phyloP scores from a whole-genome alignment of 1,284 basidiomycete species.

The Ustilago cynodontis region DNA sequence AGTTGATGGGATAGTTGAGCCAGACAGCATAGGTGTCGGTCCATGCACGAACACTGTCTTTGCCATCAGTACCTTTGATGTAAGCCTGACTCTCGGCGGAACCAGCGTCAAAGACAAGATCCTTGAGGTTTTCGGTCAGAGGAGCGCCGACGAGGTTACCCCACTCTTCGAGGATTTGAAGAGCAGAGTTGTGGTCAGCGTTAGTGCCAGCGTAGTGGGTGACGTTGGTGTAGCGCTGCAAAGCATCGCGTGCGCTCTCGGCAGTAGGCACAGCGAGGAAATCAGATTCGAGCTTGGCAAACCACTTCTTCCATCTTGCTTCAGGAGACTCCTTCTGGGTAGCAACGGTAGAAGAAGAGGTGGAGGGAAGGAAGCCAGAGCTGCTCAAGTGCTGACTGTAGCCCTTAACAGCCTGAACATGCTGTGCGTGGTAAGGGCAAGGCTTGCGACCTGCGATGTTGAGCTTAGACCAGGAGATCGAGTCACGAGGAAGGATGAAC shows the following conservation, averaged over 20 bases:
- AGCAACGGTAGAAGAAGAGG: not conserved
- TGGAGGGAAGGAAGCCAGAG: constrained; percentile 10
- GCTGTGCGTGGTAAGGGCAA: constrained; percentile 11
- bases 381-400: constrained; percentile 19
- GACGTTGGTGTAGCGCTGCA: constrained; percentile 58
- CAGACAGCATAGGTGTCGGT: constrained; percentile 67
- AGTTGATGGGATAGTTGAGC: constrained; percentile 65
- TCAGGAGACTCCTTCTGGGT: constrained; percentile 16
- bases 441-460: not conserved
- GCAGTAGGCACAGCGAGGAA: constrained; percentile 51
- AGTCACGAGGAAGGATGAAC: not conserved
- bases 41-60: constrained; percentile 57
- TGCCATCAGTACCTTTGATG: constrained; percentile 36
- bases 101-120: constrained; percentile 65
- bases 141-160: constrained; percentile 55
- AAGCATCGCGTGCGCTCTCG: constrained; percentile 43
- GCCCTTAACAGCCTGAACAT: constrained; percentile 9
- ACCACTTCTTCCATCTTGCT: constrained; percentile 33
- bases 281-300: constrained; percentile 41
- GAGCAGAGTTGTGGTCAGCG: constrained; percentile 55
- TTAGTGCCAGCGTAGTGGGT: constrained; percentile 60
- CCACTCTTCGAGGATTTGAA: constrained; percentile 60
- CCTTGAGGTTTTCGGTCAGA: constrained; percentile 40
- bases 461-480: not conserved
- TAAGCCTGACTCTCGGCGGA: constrained; percentile 48